phyloP scores from a whole-genome alignment of 2,329 filamentous ascomycete species.

The Scolecobasidium constrictum region DNA sequence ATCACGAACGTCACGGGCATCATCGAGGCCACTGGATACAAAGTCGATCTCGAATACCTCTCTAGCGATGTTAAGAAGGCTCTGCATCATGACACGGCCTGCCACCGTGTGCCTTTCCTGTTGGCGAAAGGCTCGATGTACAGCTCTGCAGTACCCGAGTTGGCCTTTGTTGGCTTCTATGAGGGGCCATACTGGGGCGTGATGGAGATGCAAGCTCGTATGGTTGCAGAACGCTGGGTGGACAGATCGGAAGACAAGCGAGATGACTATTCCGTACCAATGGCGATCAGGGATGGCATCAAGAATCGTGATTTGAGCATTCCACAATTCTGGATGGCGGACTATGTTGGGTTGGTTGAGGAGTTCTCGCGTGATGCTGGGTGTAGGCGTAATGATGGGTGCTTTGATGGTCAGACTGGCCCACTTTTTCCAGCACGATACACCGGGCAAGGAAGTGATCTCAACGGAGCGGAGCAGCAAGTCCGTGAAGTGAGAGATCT shows the following conservation, averaged over 20 bases:
- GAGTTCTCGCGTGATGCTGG: slow-evolving; percentile 36
- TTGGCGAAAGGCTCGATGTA: slow-evolving; percentile 58
- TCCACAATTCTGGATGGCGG: slow-evolving; percentile 71
- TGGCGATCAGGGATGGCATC: slow-evolving; percentile 35
- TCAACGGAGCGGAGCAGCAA: background rate
- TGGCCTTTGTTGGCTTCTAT: slow-evolving; percentile 78
- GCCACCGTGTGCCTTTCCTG: slow-evolving; percentile 50
- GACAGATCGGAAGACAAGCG: background rate
- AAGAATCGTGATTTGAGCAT: slow-evolving; percentile 18
- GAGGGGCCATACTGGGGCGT: slow-evolving; percentile 77
- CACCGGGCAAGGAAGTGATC: background rate
- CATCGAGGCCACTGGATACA: slow-evolving; percentile 67
- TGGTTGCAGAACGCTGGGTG: slow-evolving; percentile 41
- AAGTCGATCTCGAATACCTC: slow-evolving; percentile 55
- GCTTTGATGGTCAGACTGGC: background rate
- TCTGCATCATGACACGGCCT: slow-evolving; percentile 46
- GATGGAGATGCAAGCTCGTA: slow-evolving; percentile 75
- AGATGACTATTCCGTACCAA: slow-evolving; percentile 7
- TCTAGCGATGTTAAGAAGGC: slow-evolving; percentile 42
- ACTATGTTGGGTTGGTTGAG: slow-evolving; percentile 68
- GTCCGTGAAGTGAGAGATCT: background rate
- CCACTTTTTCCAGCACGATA: background rate
- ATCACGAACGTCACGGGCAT: slow-evolving; percentile 53
- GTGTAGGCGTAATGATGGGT: background rate
- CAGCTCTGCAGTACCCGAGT: slow-evolving; percentile 46